Percentiles rank a stretch among this genome's conserved stretches.
phyloP scores from a whole-genome alignment of 2,329 filamentous ascomycete species.

The Cladophialophora immunda region DNA sequence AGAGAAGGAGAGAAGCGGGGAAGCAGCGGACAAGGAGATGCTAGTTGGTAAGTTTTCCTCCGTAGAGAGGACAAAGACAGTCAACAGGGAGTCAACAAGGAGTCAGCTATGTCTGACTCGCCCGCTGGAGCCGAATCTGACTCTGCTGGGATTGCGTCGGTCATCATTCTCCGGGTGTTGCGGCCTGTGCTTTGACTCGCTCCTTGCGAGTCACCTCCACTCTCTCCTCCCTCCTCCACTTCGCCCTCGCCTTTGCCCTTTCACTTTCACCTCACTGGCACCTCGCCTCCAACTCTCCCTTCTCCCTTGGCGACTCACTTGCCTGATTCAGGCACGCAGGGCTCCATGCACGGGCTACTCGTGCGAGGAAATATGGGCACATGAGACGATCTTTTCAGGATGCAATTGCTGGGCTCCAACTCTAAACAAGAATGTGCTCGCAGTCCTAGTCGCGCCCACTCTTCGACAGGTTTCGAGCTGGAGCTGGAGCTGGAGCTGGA shows the following conservation, averaged over 20 bases:
- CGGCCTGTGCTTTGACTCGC: not conserved
- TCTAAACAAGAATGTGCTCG: not conserved
- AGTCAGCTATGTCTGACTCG: not conserved
- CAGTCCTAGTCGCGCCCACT: too few species aligned
- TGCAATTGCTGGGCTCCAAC: not conserved
- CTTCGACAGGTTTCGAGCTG: too few species aligned
- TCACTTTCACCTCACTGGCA: not conserved
- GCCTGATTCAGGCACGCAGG: not conserved
- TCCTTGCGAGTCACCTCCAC: constrained; percentile 5
- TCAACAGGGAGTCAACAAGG: too few species aligned
- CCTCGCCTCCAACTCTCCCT: not conserved
- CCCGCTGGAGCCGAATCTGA: not conserved
- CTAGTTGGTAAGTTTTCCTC: too few species aligned
- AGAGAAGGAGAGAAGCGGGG: not conserved
- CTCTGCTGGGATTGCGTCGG: not conserved
- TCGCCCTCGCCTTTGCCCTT: not conserved
- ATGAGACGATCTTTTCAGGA: not conserved
- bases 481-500: too few species aligned
- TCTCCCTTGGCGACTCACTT: not conserved
- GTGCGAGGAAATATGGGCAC: too few species aligned
- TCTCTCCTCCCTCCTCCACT: constrained; percentile 2
- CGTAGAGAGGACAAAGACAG: not conserved
- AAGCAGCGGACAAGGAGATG: too few species aligned
- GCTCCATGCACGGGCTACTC: too few species aligned
- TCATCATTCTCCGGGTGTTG: not conserved